A percentile compares a stretch with the other conserved stretches of the same genome.
phyloP scores from a whole-genome alignment of 2,329 filamentous ascomycete genomes.

The Penicillium sp. region DNA sequence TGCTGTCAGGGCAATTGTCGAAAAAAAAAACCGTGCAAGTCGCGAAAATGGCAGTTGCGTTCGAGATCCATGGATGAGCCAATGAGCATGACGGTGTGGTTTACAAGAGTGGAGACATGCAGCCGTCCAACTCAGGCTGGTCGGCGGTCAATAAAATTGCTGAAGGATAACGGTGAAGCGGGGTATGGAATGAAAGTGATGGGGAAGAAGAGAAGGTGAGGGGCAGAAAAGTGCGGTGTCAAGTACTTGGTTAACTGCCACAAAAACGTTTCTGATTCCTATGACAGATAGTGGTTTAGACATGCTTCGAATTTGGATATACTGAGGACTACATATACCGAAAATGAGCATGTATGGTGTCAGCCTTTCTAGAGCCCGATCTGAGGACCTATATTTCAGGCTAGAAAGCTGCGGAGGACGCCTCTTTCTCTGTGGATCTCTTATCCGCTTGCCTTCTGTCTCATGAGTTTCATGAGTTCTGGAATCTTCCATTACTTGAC shows the following conservation, averaged over 20 bases:
- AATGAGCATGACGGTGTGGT: slow-evolving; percentile 14
- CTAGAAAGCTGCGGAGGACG: neutral
- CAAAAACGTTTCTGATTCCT: neutral
- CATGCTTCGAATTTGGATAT: too few species aligned
- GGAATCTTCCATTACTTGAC: neutral
- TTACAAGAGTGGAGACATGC: slow-evolving; percentile 1
- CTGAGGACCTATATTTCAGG: neutral
- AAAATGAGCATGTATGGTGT: neutral
- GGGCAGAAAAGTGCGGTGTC: neutral
- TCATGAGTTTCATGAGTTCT: neutral
- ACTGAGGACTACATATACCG: neutral
- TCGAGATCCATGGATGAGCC: slow-evolving; percentile 9
- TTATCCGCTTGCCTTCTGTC: neutral
- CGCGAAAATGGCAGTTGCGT: slow-evolving; percentile 16
- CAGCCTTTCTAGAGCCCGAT: neutral
- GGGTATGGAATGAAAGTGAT: neutral
- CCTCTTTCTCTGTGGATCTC: neutral
- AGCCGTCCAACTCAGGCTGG: neutral
- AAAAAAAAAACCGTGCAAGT: neutral
- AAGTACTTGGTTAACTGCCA: neutral
- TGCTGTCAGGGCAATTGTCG: neutral
- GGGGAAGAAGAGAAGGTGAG: neutral
- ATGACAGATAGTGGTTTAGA: too few species aligned
- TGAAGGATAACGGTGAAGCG: neutral
- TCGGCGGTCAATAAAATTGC: neutral